These are phyloP conservation scores for Isatis lusitanica DNA, from an alignment of 441 rosid genomes.

Conservation along the genomic window DNA sequence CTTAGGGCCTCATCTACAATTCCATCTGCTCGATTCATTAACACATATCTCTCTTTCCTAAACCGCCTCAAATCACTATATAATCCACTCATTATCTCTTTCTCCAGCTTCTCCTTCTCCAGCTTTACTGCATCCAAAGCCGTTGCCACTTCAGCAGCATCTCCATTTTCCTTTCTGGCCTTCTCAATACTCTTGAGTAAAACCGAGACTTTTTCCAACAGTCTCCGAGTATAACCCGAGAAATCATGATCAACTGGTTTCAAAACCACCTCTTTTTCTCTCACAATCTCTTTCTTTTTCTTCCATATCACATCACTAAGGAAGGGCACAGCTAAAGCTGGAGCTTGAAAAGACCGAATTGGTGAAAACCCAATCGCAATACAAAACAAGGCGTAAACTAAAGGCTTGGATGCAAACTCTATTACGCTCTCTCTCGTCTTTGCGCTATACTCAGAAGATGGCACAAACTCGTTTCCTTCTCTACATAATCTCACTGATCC, in stretches of 20 bases:
- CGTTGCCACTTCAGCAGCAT: constrained; percentile 38
- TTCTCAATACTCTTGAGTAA: constrained; percentile 57
- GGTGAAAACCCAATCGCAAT: constrained; percentile 71
- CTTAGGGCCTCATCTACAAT: constrained; percentile 49
- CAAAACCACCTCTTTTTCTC: constrained; percentile 35
- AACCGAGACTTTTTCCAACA: constrained; percentile 64
- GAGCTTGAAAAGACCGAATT: constrained; percentile 43
- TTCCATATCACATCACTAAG: constrained; percentile 48
- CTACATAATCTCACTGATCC: constrained; percentile 30
- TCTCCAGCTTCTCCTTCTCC: constrained; percentile 63
- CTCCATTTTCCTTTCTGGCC: constrained; percentile 58
- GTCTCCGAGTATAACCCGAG: constrained; percentile 52
- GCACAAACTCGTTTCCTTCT: constrained; percentile 25
- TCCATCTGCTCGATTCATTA: constrained; percentile 51
- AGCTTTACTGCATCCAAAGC: constrained; percentile 57
- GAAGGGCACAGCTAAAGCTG: constrained; percentile 56
- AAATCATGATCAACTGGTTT: constrained; percentile 53
- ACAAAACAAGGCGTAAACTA: constrained; percentile 59
- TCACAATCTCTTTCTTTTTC: constrained; percentile 36
- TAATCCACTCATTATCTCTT: constrained; percentile 64
- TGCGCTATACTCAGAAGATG: constrained; percentile 32
- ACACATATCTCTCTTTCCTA: constrained; percentile 49
- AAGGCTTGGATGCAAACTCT: constrained; percentile 44
- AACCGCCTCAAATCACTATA: constrained; percentile 47
- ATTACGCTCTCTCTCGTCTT: constrained; percentile 37